Evolutionary conservation across 2,329 filamentous ascomycete genomes (phyloP).

Genomic region (Alternaria triticina): DNA sequence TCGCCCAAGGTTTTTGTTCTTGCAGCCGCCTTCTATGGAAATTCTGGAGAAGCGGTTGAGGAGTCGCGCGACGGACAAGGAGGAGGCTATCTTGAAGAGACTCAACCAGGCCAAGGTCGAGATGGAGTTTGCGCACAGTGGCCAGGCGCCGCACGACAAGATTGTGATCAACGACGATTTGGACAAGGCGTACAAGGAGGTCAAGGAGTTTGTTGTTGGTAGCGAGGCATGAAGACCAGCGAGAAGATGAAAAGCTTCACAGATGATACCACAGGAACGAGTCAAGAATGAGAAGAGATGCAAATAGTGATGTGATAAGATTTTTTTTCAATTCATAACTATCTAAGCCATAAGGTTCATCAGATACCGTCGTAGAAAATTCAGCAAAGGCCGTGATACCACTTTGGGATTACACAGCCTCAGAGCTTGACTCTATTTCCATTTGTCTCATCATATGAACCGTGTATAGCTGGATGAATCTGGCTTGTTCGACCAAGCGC

Average conservation of each 20-base stretch:
- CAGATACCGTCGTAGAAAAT: slow-evolving; percentile 57
- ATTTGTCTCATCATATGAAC: slow-evolving; percentile 84
- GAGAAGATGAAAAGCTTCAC: background rate
- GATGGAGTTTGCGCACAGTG: slow-evolving; percentile 50
- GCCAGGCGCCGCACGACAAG: slow-evolving; percentile 58
- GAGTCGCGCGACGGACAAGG: slow-evolving; percentile 51
- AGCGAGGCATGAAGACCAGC: slow-evolving; percentile 26
- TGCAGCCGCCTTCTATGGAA: slow-evolving; percentile 78
- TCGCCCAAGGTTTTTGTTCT: slow-evolving; percentile 78
- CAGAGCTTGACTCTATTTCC: slow-evolving; percentile 99
- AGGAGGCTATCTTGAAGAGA: slow-evolving; percentile 56
- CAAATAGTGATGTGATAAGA: background rate
- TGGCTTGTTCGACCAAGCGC: slow-evolving; percentile 73
- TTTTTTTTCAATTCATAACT: slow-evolving; percentile 16
- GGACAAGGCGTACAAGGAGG: slow-evolving; percentile 56
- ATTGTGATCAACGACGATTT: slow-evolving; percentile 60
- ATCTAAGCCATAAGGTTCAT: slow-evolving; percentile 48
- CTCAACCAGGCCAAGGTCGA: slow-evolving; percentile 56
- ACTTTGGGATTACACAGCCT: slow-evolving; percentile 62
- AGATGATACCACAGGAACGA: slow-evolving; percentile 15
- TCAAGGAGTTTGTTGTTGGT: slow-evolving; percentile 60
- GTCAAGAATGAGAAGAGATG: background rate
- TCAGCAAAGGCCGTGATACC: slow-evolving; percentile 52
- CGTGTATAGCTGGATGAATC: slow-evolving; percentile 54
- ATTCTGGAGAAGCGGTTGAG: slow-evolving; percentile 69